Conservation (phyloP, 1,284 basidiomycete species). For the Coniferiporia sulphurascens region DNA sequence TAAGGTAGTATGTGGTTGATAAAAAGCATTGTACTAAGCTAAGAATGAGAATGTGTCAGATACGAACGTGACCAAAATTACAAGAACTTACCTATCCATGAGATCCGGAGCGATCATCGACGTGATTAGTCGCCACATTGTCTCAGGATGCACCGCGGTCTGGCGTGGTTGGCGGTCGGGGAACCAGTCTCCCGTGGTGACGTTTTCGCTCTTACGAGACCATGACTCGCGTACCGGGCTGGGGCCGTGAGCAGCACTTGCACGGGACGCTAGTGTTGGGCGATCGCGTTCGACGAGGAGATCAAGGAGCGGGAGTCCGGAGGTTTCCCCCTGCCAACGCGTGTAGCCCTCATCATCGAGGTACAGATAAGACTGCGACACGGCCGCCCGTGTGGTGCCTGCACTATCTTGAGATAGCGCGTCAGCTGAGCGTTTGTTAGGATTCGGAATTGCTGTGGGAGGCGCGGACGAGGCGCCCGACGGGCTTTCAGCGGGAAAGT, state of each 20-base stretch:
- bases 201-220: constrained; percentile 29
- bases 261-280: constrained; percentile 23
- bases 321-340: constrained; percentile 86
- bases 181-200: constrained; percentile 54
- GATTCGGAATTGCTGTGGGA: neutral
- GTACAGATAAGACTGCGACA: constrained; percentile 73
- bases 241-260: constrained; percentile 25
- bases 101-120: constrained; percentile 77
- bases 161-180: constrained; percentile 70
- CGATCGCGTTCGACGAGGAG: constrained; percentile 60
- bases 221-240: constrained; percentile 23
- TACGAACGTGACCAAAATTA: constrained; percentile 8
- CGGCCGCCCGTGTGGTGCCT: constrained; percentile 49
- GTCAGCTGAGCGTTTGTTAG: constrained; percentile 7
- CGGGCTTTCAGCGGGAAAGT: constrained; percentile 52
- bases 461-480: constrained; percentile 33
- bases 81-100: constrained; percentile 71
- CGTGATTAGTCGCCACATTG: constrained; percentile 69
- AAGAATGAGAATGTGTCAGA: constrained; percentile 19
- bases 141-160: constrained; percentile 75
- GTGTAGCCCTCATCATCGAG: constrained; percentile 80
- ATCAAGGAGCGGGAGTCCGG: constrained; percentile 81
- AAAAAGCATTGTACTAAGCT: constrained; percentile 78
- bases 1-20: constrained; percentile 86
- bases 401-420: constrained; percentile 31